These are phyloP conservation scores for rapeseed (Brassica napus) DNA, from an alignment of 345 rosid genomes.

Conservation along the genomic window DNA sequence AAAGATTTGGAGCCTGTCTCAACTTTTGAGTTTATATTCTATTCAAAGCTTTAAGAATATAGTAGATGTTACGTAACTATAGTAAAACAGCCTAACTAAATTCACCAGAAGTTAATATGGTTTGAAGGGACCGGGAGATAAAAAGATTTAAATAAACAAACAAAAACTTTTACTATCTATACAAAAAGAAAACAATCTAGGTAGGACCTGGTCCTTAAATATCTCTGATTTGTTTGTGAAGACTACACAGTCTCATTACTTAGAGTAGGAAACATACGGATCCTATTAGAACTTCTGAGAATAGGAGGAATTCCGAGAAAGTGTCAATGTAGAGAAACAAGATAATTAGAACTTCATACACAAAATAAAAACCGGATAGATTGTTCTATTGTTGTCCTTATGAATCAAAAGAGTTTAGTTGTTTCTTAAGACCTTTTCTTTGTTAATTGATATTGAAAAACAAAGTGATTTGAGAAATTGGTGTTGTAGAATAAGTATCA, in stretches of 20 bases:
- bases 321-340: too few relatives aligned
- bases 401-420: too few relatives aligned
- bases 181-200: slow-evolving; percentile 14
- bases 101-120: slow-evolving; percentile 18
- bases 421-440: too few relatives aligned
- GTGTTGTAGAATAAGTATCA: too few relatives aligned
- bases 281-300: slow-evolving; percentile 40
- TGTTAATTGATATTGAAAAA: too few relatives aligned
- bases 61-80: slow-evolving; percentile 3
- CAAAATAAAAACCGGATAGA: too few relatives aligned
- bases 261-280: slow-evolving; percentile 72
- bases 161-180: slow-evolving; percentile 20
- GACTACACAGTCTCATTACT: too few relatives aligned
- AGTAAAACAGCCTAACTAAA: neutral
- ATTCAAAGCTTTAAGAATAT: slow-evolving; percentile 18
- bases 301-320: too few relatives aligned
- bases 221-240: slow-evolving; percentile 25
- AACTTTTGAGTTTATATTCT: slow-evolving; percentile 9
- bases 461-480: too few relatives aligned
- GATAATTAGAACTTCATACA: too few relatives aligned
- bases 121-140: slow-evolving; percentile 7
- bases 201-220: slow-evolving; percentile 19
- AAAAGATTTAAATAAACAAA: slow-evolving; percentile 1
- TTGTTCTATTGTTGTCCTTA: too few relatives aligned
- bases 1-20: neutral